Evolutionary conservation across 1,284 basidiomycete species (phyloP).

Genomic region (Papiliotrema laurentii): DNA sequence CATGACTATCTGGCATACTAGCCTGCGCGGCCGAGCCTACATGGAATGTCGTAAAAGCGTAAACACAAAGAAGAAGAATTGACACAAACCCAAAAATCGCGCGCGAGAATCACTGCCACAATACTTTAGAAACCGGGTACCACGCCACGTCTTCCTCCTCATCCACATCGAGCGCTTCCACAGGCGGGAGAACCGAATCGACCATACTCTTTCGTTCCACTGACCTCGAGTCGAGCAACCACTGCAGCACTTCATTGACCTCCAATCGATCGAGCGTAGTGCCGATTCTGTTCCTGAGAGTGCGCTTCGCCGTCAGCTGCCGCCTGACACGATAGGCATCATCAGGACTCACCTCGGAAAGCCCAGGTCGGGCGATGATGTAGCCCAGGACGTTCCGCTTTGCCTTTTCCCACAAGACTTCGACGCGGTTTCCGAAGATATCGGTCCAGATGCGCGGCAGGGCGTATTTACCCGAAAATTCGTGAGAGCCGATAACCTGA

Average conservation of each 20-base stretch:
- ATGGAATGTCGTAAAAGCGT: too few species aligned
- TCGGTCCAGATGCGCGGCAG: slow-evolving; percentile 73
- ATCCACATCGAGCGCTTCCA: neutral
- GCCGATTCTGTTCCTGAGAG: slow-evolving; percentile 63
- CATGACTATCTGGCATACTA: too few species aligned
- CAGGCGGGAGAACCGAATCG: neutral
- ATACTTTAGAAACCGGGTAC: neutral
- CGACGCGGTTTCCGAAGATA: slow-evolving; percentile 59
- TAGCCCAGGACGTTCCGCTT: slow-evolving; percentile 62
- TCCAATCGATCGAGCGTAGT: slow-evolving; percentile 71
- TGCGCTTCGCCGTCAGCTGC: slow-evolving; percentile 50
- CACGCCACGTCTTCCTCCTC: neutral
- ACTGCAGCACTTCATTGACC: slow-evolving; percentile 59
- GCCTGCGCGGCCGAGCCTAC: too few species aligned
- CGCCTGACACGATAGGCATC: neutral
- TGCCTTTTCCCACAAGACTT: slow-evolving; percentile 64
- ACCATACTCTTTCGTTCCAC: slow-evolving; percentile 6
- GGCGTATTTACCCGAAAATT: slow-evolving; percentile 44
- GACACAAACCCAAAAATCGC: too few species aligned
- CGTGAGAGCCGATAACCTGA: neutral
- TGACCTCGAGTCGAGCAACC: slow-evolving; percentile 46
- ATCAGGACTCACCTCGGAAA: slow-evolving; percentile 59
- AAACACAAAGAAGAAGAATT: too few species aligned
- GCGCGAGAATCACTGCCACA: neutral
- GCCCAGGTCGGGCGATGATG: slow-evolving; percentile 65